These are phyloP conservation scores for Aspergillus luchuensis DNA, from an alignment of 2,329 filamentous ascomycete species.

Conservation along the genomic window DNA sequence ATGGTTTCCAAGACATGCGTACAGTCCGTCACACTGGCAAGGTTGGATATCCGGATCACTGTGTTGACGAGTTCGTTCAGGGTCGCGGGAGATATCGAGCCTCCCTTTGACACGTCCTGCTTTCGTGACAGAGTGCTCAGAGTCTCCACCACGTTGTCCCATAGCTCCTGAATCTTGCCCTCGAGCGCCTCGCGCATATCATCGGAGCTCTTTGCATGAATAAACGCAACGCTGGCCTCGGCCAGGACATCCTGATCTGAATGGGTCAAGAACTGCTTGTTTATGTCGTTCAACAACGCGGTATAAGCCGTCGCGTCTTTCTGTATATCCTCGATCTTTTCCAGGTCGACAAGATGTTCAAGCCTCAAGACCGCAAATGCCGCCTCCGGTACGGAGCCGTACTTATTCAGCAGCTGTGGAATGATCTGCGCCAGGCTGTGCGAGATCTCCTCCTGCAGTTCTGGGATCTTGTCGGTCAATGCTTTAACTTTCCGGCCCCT, in stretches of 20 bases:
- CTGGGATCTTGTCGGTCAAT: constrained; percentile 63
- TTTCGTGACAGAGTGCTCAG: constrained; percentile 71
- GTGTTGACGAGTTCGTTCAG: constrained; percentile 73
- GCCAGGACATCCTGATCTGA: constrained; percentile 80
- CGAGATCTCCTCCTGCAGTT: constrained; percentile 76
- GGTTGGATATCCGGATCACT: constrained; percentile 75
- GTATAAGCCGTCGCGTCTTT: constrained; percentile 82
- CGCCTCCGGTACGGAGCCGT: constrained; percentile 83
- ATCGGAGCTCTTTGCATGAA: constrained; percentile 83
- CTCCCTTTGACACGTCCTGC: constrained; percentile 70
- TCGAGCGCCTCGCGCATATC: constrained; percentile 86
- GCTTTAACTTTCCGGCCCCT: constrained; percentile 59
- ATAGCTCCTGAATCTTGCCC: constrained; percentile 75
- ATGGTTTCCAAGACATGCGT: constrained; percentile 69
- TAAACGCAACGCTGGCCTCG: constrained; percentile 78
- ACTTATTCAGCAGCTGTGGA: constrained; percentile 86
- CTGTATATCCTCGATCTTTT: constrained; percentile 83
- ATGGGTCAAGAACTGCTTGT: constrained; percentile 91
- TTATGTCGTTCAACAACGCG: constrained; percentile 83
- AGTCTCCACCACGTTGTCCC: constrained; percentile 78
- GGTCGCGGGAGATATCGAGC: constrained; percentile 65
- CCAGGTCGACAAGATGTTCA: constrained; percentile 82
- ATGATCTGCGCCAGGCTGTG: constrained; percentile 76
- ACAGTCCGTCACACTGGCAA: constrained; percentile 78
- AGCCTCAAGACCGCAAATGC: constrained; percentile 83